These are phyloP conservation scores for Vitis amurensis DNA, from an alignment of 164 flowering plant species.

Conservation along the genomic window DNA sequence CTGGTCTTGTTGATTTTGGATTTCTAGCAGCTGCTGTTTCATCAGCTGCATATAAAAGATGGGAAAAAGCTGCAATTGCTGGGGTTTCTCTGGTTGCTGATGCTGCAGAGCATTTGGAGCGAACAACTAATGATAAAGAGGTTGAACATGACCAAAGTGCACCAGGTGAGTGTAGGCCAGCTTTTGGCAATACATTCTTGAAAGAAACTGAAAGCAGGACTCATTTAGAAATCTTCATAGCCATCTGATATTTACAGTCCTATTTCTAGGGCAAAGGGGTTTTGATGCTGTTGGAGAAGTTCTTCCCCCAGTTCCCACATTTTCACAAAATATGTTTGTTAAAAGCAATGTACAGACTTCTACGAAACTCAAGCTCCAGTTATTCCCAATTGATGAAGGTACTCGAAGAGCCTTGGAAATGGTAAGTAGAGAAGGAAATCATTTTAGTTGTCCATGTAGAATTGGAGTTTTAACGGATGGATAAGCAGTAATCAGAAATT, in stretches of 20 bases:
- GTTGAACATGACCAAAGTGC: conserved; percentile 31
- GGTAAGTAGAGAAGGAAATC: conserved; percentile 42
- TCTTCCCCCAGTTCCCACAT: conserved; percentile 26
- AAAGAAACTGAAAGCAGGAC: conserved; percentile 1
- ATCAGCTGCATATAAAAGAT: conserved; percentile 73
- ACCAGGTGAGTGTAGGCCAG: conserved; percentile 16
- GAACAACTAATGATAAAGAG: conserved; percentile 41
- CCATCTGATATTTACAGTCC: conserved; percentile 6
- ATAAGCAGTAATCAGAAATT: background rate
- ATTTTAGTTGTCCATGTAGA: conserved; percentile 1
- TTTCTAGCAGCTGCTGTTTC: conserved; percentile 44
- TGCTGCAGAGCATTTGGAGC: conserved; percentile 99
- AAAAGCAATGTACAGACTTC: conserved; percentile 37
- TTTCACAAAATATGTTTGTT: conserved; percentile 24
- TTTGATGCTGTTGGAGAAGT: conserved; percentile 22
- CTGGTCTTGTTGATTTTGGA: background rate
- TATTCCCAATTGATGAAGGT: conserved; percentile 89
- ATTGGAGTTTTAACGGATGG: conserved; percentile 1
- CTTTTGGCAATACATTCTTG: conserved; percentile 3
- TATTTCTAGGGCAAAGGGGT: conserved; percentile 36
- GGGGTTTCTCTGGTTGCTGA: conserved; percentile 98
- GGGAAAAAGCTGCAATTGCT: conserved; percentile 98
- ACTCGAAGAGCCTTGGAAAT: conserved; percentile 82
- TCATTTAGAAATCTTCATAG: background rate
- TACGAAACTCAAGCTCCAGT: conserved; percentile 83